These are phyloP conservation scores for Suillus variegatus DNA, from an alignment of 768 basidiomycete genomes.

Conservation along the genomic window DNA sequence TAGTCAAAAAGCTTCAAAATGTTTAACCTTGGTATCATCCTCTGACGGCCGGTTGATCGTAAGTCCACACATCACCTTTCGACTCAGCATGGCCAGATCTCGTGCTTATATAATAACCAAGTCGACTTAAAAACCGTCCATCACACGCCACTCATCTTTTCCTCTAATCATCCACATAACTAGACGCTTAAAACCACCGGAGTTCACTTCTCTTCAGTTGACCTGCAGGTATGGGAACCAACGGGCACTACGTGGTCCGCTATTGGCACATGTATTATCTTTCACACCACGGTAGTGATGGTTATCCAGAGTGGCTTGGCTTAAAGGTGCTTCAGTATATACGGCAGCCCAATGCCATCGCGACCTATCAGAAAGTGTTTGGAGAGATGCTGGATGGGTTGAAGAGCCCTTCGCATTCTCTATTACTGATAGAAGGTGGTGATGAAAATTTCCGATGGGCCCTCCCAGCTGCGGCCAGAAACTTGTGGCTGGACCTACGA, in stretches of 20 bases:
- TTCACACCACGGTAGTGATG: background rate
- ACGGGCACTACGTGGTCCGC: background rate
- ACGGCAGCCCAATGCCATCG: background rate
- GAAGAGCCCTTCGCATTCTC: background rate
- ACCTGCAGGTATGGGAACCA: background rate
- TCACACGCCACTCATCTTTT: background rate
- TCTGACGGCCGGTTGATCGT: no score
- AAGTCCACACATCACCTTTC: no score
- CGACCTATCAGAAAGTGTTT: background rate
- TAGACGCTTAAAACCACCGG: background rate
- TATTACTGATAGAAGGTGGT: background rate
- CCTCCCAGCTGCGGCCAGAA: background rate
- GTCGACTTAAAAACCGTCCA: background rate
- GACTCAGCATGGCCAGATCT: no score
- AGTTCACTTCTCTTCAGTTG: background rate
- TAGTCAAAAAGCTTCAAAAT: no score
- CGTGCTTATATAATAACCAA: background rate
- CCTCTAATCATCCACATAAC: background rate
- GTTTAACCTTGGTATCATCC: no score
- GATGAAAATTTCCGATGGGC: no score
- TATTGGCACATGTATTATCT: background rate
- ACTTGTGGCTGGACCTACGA: background rate
- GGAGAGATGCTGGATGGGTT: background rate
- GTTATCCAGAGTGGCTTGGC: background rate
- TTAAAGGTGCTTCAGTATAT: background rate